phyloP scores from a whole-genome alignment of 345 rosid genomes.

The Geranium rotundifolium region DNA sequence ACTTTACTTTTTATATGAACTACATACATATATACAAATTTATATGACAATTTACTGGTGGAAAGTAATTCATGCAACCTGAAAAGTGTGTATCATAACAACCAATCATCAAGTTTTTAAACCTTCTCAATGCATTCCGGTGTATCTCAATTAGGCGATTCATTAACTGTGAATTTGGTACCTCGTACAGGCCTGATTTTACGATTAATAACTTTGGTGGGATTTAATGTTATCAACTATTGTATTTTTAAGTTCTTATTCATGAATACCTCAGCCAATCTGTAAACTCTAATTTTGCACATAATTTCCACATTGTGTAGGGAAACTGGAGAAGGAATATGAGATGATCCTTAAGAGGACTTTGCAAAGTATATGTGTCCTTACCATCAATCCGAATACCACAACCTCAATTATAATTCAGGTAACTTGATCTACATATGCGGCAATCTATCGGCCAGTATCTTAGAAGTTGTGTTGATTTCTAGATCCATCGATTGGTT shows the following conservation, averaged over 20 bases:
- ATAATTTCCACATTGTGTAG: conserved; percentile 19
- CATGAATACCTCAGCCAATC: not conserved
- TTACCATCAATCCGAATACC: conserved; percentile 75
- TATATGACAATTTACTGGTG: no score
- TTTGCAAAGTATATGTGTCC: conserved; percentile 69
- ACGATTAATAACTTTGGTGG: not conserved
- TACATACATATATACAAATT: no score
- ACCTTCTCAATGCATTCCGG: no score
- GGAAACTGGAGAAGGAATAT: conserved; percentile 63
- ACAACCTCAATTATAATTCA: conserved; percentile 77
- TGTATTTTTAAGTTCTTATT: not conserved
- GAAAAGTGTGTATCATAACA: no score
- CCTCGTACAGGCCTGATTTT: not conserved
- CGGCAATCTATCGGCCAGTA: not conserved
- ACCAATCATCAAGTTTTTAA: no score
- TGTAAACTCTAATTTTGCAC: conserved; percentile 4
- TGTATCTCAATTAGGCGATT: no score
- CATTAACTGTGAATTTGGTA: no score
- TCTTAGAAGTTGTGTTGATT: no score
- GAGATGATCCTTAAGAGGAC: conserved; percentile 81
- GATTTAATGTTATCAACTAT: no score
- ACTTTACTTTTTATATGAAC: not conserved
- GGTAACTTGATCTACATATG: conserved; percentile 20
- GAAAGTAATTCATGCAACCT: no score
- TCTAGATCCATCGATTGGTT: no score